Base-by-base conservation (phyloP, 495 filamentous ascomycete genomes). In the Penicilliopsis zonata region DNA sequence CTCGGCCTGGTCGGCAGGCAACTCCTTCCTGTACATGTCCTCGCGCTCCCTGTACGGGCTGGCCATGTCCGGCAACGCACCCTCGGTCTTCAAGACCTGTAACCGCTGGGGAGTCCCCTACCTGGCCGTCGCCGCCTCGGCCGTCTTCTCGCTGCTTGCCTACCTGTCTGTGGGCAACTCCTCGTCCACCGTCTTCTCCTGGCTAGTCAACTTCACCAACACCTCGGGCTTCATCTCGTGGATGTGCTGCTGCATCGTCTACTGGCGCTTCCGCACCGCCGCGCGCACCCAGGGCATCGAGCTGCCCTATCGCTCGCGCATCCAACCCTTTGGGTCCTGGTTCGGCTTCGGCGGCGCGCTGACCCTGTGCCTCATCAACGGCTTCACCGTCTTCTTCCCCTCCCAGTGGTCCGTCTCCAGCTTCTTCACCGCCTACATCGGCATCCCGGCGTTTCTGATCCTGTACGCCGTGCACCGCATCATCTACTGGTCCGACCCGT, bases 21-120 rank as follows among this genome's bases (percentile, higher is more conserved):
- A 92, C 48, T 76, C 80, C 2, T 85, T 82, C 63, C 63, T 86
- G 33, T 88, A 84, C 58, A 83, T 78, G 19, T 81, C 78, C n/a
- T 80, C 75, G 0, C 73, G 84, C n/a, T 78, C 59, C 2, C 50
- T 72, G 6, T 72, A 72, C 45, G 63, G 61, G 0, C 50, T 74
- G n/a, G 65, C 70, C n/a, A 47, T 72, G 17, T 57, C 61, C 10
- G 63, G 63, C 10, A 60, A 64, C 36, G 66, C 66, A 2, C 66
- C 66, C 2, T 52, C 43, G 27, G 44, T 69, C 24, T 64, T 69
- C 50, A 64, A 57, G 24, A 34, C 54, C n/a, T 67, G 63, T 44
- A 69, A 57, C 32, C 58, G 61, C 33, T 52, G 47, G 43, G 63
- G 63, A 10, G 67, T 72, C 2, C 70, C 66, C 8, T 65, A 61